These are phyloP conservation scores for Naganishia kalamii DNA, from an alignment of 768 basidiomycete species.

Conservation along the genomic window DNA sequence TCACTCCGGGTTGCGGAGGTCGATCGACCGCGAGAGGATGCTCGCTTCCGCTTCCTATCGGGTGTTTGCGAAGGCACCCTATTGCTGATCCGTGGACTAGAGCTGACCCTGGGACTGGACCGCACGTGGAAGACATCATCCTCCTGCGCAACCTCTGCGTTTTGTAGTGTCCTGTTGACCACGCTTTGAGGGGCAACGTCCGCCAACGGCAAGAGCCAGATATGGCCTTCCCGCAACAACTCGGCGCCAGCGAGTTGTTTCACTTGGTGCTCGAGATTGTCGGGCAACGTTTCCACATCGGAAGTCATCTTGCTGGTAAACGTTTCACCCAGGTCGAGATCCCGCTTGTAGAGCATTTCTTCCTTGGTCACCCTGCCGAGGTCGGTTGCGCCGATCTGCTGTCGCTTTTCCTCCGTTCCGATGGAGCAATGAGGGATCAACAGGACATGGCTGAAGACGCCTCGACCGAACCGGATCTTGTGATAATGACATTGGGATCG, in stretches of 20 bases:
- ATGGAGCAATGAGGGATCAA: constrained; percentile 16
- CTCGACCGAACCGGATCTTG: constrained; percentile 27
- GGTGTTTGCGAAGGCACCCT: constrained; percentile 14
- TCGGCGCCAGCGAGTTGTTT: constrained; percentile 12
- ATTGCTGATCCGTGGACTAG: not conserved
- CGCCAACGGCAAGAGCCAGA: constrained; percentile 16
- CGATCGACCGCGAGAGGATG: not conserved
- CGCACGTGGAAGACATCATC: not conserved
- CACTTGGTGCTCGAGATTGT: constrained; percentile 8
- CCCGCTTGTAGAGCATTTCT: constrained; percentile 29
- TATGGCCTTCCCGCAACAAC: constrained; percentile 15
- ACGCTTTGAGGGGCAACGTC: constrained; percentile 3
- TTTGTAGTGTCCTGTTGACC: not conserved
- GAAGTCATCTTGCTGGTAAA: constrained; percentile 14
- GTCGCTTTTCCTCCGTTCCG: constrained; percentile 20
- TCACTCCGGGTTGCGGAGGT: constrained; percentile 5
- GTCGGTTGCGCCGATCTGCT: constrained; percentile 26
- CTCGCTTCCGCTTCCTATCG: not conserved
- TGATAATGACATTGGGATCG: constrained; percentile 42
- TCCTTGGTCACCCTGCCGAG: constrained; percentile 28
- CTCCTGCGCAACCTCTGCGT: not conserved
- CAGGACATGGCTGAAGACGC: constrained; percentile 8
- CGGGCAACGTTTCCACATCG: constrained; percentile 12
- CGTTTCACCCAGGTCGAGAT: constrained; percentile 7
- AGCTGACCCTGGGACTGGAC: not conserved